phyloP scores from a whole-genome alignment of 2,329 filamentous ascomycete genomes.

The Sarocladium brachiariae region DNA sequence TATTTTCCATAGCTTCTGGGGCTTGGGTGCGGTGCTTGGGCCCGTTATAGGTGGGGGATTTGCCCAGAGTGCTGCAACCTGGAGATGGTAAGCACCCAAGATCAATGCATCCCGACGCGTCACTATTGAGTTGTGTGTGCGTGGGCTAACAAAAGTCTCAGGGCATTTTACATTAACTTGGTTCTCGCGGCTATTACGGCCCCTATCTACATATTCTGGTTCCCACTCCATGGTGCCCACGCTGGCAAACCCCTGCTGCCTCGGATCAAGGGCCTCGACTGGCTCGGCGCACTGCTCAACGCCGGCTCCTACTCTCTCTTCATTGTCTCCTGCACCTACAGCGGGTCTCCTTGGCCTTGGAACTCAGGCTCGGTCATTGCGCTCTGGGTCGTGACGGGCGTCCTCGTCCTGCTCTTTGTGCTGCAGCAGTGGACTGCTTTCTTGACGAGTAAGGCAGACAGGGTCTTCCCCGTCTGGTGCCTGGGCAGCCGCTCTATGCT shows the following conservation, averaged over 20 bases:
- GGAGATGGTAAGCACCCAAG: background rate
- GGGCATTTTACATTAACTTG: slow-evolving; percentile 47
- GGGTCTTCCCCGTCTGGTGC: slow-evolving; percentile 42
- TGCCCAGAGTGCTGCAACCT: background rate
- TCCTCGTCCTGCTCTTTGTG: slow-evolving; percentile 35
- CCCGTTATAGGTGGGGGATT: slow-evolving; percentile 21
- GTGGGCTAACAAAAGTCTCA: slow-evolving; percentile 31
- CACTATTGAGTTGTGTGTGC: slow-evolving; percentile 28
- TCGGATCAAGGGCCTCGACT: slow-evolving; percentile 6
- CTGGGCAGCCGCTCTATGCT: slow-evolving; percentile 29
- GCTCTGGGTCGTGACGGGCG: slow-evolving; percentile 35
- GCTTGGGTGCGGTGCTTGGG: slow-evolving; percentile 34
- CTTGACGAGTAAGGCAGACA: slow-evolving; percentile 14
- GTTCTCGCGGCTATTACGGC: slow-evolving; percentile 31
- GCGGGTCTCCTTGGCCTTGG: slow-evolving; percentile 43
- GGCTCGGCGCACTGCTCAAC: slow-evolving; percentile 18
- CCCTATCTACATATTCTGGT: slow-evolving; percentile 23
- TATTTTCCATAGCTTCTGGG: slow-evolving; percentile 27
- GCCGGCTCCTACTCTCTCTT: slow-evolving; percentile 35
- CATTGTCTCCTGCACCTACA: slow-evolving; percentile 44
- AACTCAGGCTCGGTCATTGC: slow-evolving; percentile 34
- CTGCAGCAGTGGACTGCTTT: slow-evolving; percentile 35
- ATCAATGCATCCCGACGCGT: background rate
- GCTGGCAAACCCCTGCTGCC: background rate
- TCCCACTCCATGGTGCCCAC: slow-evolving; percentile 19